These are phyloP conservation scores for Geotrichum candidum DNA, from an alignment of 1,139 yeast genomes.

Conservation along the genomic window DNA sequence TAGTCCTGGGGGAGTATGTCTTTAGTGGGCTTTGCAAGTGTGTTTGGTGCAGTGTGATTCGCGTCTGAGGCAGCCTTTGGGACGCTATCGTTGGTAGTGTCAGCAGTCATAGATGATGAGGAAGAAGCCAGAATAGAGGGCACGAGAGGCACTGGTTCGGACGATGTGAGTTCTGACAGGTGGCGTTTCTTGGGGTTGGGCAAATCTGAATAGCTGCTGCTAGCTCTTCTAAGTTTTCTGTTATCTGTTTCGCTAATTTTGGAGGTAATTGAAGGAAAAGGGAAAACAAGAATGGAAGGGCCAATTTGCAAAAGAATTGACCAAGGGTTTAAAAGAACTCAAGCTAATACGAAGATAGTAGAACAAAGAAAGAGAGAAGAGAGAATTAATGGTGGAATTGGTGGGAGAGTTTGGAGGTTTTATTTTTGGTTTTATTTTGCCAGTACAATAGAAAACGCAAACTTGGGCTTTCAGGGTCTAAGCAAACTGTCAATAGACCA, in stretches of 20 bases:
- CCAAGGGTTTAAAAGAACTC: not conserved
- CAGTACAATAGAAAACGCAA: not conserved
- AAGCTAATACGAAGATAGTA: no score
- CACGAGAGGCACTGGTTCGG: not conserved
- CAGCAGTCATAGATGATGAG: not conserved
- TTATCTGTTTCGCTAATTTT: not conserved
- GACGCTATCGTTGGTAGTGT: not conserved
- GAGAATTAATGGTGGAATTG: not conserved
- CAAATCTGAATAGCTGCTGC: not conserved
- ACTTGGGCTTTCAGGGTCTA: not conserved
- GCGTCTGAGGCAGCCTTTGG: not conserved
- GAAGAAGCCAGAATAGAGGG: not conserved
- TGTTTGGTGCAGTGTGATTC: not conserved
- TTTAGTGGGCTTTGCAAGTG: constrained; percentile 18
- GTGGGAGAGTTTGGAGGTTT: not conserved
- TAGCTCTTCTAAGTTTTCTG: not conserved
- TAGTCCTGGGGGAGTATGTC: constrained; percentile 32
- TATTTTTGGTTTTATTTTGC: not conserved
- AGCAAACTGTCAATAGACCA: no score
- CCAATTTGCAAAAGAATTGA: not conserved
- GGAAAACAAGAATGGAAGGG: not conserved
- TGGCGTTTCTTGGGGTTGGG: constrained; percentile 2
- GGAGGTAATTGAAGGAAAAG: not conserved
- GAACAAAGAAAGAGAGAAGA: not conserved
- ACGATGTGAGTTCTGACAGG: not conserved